Conservation (phyloP, 139 green algal species). For the Cymbomonas tetramitiformis region DNA sequence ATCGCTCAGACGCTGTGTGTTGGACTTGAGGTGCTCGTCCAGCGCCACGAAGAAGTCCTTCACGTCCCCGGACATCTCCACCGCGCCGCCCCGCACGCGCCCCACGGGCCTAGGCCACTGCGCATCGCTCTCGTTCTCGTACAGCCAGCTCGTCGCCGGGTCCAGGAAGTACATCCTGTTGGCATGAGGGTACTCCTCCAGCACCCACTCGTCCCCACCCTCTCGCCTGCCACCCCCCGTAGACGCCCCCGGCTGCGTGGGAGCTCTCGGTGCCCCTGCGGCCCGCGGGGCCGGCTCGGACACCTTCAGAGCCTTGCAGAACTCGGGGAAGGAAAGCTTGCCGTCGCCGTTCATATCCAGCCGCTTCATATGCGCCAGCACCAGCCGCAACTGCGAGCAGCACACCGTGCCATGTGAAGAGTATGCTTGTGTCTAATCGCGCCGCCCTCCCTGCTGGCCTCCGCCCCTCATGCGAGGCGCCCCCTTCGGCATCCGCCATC, state of each 20-base stretch:
- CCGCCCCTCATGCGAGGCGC: too few relatives aligned
- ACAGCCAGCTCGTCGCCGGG: not conserved
- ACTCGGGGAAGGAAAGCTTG: not conserved
- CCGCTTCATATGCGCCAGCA: not conserved
- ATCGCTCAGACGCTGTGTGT: constrained; percentile 18
- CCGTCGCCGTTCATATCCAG: constrained; percentile 6
- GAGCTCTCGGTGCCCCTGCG: not conserved
- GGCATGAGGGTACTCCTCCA: not conserved
- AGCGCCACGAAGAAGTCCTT: constrained; percentile 27
- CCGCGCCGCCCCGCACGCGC: too few relatives aligned
- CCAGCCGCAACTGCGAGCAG: not conserved
- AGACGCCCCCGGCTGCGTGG: not conserved
- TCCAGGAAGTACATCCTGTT: not conserved
- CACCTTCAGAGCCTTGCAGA: not conserved
- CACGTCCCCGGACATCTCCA: too few relatives aligned
- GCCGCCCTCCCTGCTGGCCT: too few relatives aligned
- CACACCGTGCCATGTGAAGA: too few relatives aligned
- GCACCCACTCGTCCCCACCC: too few relatives aligned
- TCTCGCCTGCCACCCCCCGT: not conserved
- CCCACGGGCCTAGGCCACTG: too few relatives aligned
- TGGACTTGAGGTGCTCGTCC: constrained; percentile 22
- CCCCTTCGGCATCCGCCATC: too few relatives aligned
- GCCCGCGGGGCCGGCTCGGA: not conserved
- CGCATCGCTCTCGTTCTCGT: not conserved
- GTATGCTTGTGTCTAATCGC: too few relatives aligned